Evolutionary conservation across 352 stramenopile species (phyloP), one percentile per base, ranked within the genome.

Genomic region (Pythium coloratum): DNA sequence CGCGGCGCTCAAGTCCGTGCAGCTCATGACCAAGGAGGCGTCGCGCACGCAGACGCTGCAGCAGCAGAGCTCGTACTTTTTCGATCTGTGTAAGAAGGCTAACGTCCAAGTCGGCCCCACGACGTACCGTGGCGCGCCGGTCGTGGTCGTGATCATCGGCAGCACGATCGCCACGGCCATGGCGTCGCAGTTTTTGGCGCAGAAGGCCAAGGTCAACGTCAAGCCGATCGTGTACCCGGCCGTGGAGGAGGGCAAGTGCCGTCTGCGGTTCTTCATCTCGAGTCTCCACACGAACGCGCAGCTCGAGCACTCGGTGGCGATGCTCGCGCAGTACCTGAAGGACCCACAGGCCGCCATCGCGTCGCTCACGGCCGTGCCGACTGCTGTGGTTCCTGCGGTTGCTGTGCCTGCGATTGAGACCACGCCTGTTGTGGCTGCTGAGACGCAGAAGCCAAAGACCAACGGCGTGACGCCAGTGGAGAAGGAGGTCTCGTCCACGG

Each of bases 151-250:
- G 44, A 86, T 89, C 60, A 82, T 92, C 49, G 86, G 86, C 20
- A 88, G 71, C 28, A 91, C 86, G n/a, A 90, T 94, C 49, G 81
- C 84, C 8, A 92, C 84, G 26, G 86, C 85, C 12, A 85, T 88
- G 67, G 80, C 80, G 26, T 94, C 86, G 46, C 81, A 90, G 64
- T 87, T 72, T 56, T 65, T 94, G 47, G 72, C 75, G 14, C 46
- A 73, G 18, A 73, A 89, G 32, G 75, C 64, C 42, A 69, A 86
- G 42, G 67, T 94, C 20, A 94, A 94, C 59, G 86, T 94, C 38
- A 96, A 92, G 66, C 84, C 88, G 8, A 94, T 93, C 57, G 86
- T 96, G 66, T 88, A 96, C 59, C 88, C 88, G 46, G 88, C 88
- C 0, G 88, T 96, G 32, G 88, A 92, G 54, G 85, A 92, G 66